These are phyloP conservation scores for Pterulicium gracile DNA, from an alignment of 1,284 basidiomycete species.

Conservation along the genomic window DNA sequence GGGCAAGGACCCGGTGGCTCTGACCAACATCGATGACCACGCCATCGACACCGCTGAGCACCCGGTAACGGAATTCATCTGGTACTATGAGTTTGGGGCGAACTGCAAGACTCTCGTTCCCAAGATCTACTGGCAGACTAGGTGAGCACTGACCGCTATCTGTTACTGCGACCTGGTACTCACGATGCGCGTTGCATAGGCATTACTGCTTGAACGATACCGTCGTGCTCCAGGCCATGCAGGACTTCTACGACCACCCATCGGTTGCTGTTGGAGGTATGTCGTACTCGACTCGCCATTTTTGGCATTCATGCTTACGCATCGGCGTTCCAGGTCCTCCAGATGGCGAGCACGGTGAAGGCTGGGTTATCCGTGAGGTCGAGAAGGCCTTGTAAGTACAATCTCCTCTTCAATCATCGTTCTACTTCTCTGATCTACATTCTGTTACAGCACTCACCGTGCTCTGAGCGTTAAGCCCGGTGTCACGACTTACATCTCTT, in stretches of 20 bases:
- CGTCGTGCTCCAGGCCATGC: neutral
- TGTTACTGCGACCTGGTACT: neutral
- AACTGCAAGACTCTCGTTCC: neutral
- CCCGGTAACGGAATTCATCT: neutral
- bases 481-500: constrained; percentile 20
- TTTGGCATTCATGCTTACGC: too few relatives aligned
- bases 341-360: neutral
- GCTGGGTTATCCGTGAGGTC: neutral
- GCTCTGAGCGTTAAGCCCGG: constrained; percentile 13
- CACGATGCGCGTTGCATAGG: neutral
- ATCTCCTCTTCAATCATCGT: too few relatives aligned
- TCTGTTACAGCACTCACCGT: constrained; percentile 20
- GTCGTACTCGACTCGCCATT: too few relatives aligned
- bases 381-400: neutral
- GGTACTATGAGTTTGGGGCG: neutral
- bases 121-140: neutral
- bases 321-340: too few relatives aligned
- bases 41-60: too few relatives aligned
- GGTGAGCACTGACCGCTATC: neutral
- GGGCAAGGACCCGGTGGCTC: neutral
- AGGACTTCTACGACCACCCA: neutral
- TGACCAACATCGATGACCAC: neutral
- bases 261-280: neutral
- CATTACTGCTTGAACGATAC: neutral
- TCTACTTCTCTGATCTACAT: too few relatives aligned